Conservation (phyloP, 139 green algal species). For the Deuterostichococcus epilithicus region DNA sequence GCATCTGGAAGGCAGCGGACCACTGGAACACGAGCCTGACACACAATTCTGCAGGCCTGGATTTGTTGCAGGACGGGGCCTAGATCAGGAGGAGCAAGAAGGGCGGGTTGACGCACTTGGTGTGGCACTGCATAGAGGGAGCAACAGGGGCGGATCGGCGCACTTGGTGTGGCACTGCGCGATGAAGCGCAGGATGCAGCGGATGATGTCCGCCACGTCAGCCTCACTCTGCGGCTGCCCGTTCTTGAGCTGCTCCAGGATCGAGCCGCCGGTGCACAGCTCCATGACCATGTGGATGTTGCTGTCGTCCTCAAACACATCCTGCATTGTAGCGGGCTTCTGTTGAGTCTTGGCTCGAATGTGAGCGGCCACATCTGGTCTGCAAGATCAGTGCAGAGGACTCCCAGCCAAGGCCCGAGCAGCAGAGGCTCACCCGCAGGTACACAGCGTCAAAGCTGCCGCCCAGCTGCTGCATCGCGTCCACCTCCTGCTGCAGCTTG, state of each 20-base stretch:
- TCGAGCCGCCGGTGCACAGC: constrained; percentile 75
- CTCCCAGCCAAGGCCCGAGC: no score
- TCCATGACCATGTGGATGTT: constrained; percentile 87
- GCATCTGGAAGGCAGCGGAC: no score
- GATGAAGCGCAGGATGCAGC: constrained; percentile 65
- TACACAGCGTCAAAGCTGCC: constrained; percentile 76
- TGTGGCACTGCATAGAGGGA: no score
- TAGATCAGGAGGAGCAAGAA: no score
- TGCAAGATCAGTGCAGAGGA: no score
- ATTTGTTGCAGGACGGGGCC: no score
- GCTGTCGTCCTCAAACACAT: constrained; percentile 75
- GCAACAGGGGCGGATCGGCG: no score
- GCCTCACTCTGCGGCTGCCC: constrained; percentile 12
- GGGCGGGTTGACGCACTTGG: no score
- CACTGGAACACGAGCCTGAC: no score
- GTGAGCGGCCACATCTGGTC: no score
- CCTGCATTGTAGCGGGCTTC: constrained; percentile 21
- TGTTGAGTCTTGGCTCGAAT: no score
- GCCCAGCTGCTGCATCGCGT: constrained; percentile 89
- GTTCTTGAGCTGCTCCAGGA: constrained; percentile 63
- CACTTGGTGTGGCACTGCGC: constrained; percentile 84
- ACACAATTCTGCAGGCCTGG: no score
- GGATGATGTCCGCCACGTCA: constrained; percentile 48
- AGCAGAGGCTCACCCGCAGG: constrained; percentile 42
- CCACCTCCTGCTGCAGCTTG: constrained; percentile 89